Conservation (phyloP, 257 asterid species). For the Nicotiana undulata region DNA sequence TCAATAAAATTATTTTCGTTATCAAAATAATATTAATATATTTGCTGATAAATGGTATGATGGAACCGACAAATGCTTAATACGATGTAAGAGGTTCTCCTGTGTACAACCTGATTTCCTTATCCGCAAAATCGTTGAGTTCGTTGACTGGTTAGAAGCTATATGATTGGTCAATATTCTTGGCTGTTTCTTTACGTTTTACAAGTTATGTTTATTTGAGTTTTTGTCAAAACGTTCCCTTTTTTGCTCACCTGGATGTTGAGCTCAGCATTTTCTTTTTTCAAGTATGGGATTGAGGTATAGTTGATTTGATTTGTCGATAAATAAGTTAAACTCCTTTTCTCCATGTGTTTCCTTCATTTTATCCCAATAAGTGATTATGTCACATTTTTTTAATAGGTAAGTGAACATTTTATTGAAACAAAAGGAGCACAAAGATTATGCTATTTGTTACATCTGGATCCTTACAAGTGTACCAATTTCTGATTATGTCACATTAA, state of each 20-base stretch:
- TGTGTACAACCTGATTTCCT: not conserved
- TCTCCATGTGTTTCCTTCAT: not conserved
- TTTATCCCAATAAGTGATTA: conserved; percentile 3
- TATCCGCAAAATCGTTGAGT: not conserved
- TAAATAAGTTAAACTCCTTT: not conserved
- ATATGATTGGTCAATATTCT: conserved; percentile 3
- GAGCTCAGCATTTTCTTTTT: not conserved
- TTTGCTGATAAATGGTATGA: not conserved
- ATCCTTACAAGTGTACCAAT: not conserved
- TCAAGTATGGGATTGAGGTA: not conserved
- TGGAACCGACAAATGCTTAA: not conserved
- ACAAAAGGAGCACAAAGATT: not conserved
- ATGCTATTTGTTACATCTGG: not conserved
- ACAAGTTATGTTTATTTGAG: not conserved
- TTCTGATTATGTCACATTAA: conserved; percentile 1
- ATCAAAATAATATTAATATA: too few relatives aligned
- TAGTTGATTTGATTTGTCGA: not conserved
- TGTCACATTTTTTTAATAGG: not conserved
- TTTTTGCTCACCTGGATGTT: not conserved
- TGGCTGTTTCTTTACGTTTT: not conserved
- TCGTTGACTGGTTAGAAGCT: not conserved
- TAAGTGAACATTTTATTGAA: not conserved
- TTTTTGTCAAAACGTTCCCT: not conserved
- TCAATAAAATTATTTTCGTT: not conserved
- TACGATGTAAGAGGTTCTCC: not conserved